Conservation (phyloP, 805 yeast species). For the Candida xiaguanensis region DNA sequence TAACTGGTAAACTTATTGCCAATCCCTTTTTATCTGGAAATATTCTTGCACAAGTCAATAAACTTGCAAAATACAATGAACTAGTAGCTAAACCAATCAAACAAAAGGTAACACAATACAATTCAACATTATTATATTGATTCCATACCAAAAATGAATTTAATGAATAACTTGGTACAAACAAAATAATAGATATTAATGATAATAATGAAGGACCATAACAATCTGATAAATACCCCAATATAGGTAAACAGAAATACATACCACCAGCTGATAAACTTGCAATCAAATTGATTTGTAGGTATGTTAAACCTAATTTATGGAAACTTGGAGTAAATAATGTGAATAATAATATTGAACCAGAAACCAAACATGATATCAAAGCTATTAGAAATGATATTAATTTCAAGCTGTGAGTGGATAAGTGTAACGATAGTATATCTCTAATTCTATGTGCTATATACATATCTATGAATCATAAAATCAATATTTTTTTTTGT, state of each 20-base stretch:
- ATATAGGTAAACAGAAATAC: conserved; percentile 76
- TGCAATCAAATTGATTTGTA: conserved; percentile 66
- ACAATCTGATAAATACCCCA: conserved; percentile 82
- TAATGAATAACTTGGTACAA: conserved; percentile 62
- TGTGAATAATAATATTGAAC: conserved; percentile 80
- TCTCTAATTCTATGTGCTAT: conserved; percentile 42
- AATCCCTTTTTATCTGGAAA: conserved; percentile 73
- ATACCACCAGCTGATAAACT: conserved; percentile 74
- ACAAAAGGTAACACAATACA: conserved; percentile 47
- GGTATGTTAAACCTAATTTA: conserved; percentile 56
- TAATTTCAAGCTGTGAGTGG: conserved; percentile 39
- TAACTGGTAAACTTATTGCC: conserved; percentile 84
- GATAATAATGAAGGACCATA: conserved; percentile 78
- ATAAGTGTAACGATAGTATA: conserved; percentile 39
- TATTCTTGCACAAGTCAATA: conserved; percentile 81
- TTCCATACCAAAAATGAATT: conserved; percentile 22
- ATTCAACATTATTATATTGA: conserved; percentile 11
- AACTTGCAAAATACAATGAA: conserved; percentile 64
- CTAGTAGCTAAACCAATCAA: conserved; percentile 72
- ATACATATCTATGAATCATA: conserved; percentile 1
- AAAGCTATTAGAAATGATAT: conserved; percentile 57
- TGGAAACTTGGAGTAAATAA: conserved; percentile 72
- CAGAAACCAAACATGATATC: conserved; percentile 68
- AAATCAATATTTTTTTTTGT: too few relatives aligned
- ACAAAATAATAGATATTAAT: conserved; percentile 53